Evolutionary conservation across 129 eudicot genomes (phyloP), one percentile per base, ranked within the genome.

Genomic region (Glebionis coronaria): DNA sequence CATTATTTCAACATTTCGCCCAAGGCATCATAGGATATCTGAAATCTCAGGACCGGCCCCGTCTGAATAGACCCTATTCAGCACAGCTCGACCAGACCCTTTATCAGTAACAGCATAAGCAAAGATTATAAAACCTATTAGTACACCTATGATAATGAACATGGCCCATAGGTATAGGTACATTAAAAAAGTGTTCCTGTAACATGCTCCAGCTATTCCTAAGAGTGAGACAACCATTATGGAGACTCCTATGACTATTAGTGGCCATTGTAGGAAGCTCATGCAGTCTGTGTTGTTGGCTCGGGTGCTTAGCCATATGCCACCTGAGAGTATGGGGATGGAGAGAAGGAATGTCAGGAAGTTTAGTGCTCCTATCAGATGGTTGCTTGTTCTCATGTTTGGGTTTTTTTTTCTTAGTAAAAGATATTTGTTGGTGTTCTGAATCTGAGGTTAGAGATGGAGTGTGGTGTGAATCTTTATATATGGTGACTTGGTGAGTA

Each of bases 191-290:
- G 90, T 83, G 88, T 91, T 91, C 3, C 96, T 78, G 76, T 88
- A 91, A 31, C 97, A 91, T 9, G 97, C 87, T 59, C 97, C 97
- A 70, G 94, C 96, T 64, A 91, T 79, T 0, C 97, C 97, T 61
- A 96, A 90, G 62, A 91, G 82, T 35, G 97, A 91, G 71, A 91
- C 88, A 59, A 85, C 94, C 89, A 88, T 81, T 75, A 91, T 83
- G 73, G 97, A 61, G 31, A 76, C 73, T 13, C 97, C 97, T 72
- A 88, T 85, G 80, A 88, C 61, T 42, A 91, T 85, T 20, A 91
- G 16, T 0, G 97, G 97, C 97, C 97, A 91, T 67, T 91, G 97
- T 10, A 91, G 90, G 77, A 91, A 88, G 20, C 56, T 67, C 74
- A 91, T 51, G 70, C 97, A 91, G 78, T 88, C 97, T 68, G 96